Evolutionary conservation across 805 yeast genomes (phyloP), one percentile per base, ranked within the genome.

Genomic region (Cyberlindnera subsufficiens): DNA sequence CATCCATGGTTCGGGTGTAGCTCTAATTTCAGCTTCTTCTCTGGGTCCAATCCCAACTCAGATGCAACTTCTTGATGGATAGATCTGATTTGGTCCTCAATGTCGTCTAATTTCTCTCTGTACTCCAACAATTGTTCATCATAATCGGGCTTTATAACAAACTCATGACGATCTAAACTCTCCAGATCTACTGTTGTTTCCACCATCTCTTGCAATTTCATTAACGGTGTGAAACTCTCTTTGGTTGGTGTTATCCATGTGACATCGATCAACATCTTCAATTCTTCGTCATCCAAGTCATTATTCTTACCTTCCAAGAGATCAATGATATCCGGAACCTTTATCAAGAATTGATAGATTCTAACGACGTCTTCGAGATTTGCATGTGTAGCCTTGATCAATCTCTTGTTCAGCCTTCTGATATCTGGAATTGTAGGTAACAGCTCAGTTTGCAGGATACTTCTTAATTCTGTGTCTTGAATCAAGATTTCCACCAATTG

Each of bases 101-200:
- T 64, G 1, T 60, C 59, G 42, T 79, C 83, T 20, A 89, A 68
- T 46, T 78, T 69, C 29, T 64, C 64, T 57, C 80, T 80, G 42
- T 87, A 77, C 14, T 67, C 70, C 38, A 78, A 71, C 44, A 93
- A 69, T 9, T 82, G 72, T 34, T 86, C 91, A 59, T 90, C 96
- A 58, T 90, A 90, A 52, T 88, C 96, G 3, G 96, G 88, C 51
- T 82, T 84, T 42, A 93, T 86, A 52, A 85, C 80, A 54, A 83
- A 87, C 46, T 93, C 95, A 41, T 87, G 86, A 36, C 81, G 73
- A 37, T 86, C 90, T 44, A 88, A 71, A 3, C 95, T 89, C 17
- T 83, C 78, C 37, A 93, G 68, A 58, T 93, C 99, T 20, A 93
- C 81, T 0, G 98, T 90, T 3, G 95, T 83, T 61, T 93, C 97